Conservation (phyloP, 1,284 basidiomycete species). For the Inonotus obliquus region DNA sequence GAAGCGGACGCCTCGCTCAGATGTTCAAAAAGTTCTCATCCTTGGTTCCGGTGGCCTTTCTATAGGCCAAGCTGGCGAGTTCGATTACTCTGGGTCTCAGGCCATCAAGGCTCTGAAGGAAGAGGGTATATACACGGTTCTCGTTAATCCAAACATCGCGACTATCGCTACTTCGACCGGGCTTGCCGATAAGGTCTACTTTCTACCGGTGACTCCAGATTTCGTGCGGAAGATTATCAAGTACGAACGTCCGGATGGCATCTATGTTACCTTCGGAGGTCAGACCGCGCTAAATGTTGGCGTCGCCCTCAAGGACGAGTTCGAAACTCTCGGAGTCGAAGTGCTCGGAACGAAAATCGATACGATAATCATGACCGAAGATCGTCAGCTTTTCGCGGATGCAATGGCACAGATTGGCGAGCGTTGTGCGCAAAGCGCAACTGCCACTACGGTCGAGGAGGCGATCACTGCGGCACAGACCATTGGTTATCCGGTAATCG, state of each 20-base stretch:
- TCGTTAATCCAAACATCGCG: constrained; percentile 99
- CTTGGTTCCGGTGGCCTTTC: constrained; percentile 97
- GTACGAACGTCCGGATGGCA: constrained; percentile 97
- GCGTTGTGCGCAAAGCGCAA: constrained; percentile 94
- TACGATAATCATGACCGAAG: constrained; percentile 97
- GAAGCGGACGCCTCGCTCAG: constrained; percentile 67
- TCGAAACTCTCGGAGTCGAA: constrained; percentile 90
- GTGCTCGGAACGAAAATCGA: constrained; percentile 97
- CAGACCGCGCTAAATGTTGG: constrained; percentile 98
- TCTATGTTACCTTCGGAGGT: constrained; percentile 98
- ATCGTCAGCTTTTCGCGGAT: constrained; percentile 95
- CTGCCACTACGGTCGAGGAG: constrained; percentile 96
- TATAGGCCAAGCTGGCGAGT: constrained; percentile 98
- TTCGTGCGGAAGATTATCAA: constrained; percentile 98
- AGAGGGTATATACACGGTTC: constrained; percentile 97
- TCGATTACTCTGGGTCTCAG: constrained; percentile 98
- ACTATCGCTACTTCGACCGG: constrained; percentile 98
- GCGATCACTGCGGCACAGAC: constrained; percentile 77
- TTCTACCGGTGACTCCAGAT: constrained; percentile 96
- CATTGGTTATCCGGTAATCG: constrained; percentile 97
- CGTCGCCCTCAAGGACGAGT: constrained; percentile 96
- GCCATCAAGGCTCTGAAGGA: constrained; percentile 99
- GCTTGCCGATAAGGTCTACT: constrained; percentile 98
- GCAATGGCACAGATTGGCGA: constrained; percentile 96
- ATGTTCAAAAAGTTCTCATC: constrained; percentile 92